Base-by-base conservation (phyloP, 2,329 filamentous ascomycete genomes). In the Domatiomyces globalis region DNA sequence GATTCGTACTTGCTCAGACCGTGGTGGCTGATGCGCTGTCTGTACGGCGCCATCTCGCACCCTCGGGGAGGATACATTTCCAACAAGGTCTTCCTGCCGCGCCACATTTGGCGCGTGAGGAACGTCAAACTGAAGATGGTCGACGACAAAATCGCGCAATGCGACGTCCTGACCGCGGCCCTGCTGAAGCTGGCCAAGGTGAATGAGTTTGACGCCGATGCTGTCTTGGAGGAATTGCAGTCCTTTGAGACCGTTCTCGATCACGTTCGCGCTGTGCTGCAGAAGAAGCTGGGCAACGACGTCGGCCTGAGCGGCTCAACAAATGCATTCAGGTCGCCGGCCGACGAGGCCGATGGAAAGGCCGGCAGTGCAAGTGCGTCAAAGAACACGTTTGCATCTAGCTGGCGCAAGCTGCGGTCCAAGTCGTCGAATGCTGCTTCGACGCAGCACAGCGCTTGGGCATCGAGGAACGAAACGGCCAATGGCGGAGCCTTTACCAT, bases 1-100 rank as follows among this genome's bases (percentile, higher is more conserved):
- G 86, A 84, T 36, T 87, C 94, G 43, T 83, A 84, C 54, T 76
- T 95, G 61, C 75, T 96, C n/a, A 82, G 92, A 18, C 94, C 92
- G 1, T 98, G 95, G 67, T 98, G 92, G 92, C 74, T 98, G 45
- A 95, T 98, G 87, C 82, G 92, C 50, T 89, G 85, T 55, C 75
- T 98, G 22, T 94, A 92, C 64, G 87, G 95, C 65, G 95, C 89
- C 0, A 80, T 98, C 45, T 84, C 83, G 17, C 90, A 98, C 63
- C 87, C 90, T 2, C 81, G 87, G 20, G 92, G 92, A 39, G 92
- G 89, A 15, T 98, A 95, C 64, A 65, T 98, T 18, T 94, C 89
- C 49, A 90, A 83, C 19, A 89, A 88, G 61, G 76, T 98, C 0
- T 98, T 98, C 63, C 78, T 98, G 4, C 89, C 92, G 5, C 79